These are phyloP conservation scores for Alternaria panax DNA, from an alignment of 2,329 filamentous ascomycete species.

Conservation along the genomic window DNA sequence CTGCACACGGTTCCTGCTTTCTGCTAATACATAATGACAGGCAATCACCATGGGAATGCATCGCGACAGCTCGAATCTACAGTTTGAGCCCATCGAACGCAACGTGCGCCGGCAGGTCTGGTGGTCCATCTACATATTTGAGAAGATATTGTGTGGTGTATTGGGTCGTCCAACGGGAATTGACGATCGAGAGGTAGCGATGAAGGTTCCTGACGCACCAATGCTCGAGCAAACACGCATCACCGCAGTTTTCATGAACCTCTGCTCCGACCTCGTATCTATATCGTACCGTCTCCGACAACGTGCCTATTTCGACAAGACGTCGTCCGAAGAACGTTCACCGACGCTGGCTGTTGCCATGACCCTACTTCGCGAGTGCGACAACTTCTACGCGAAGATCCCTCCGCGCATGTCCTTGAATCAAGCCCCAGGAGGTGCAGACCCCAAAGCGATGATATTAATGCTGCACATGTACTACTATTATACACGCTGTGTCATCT, in stretches of 20 bases:
- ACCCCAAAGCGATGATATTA: slow-evolving; percentile 25
- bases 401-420: slow-evolving; percentile 22
- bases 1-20: background rate
- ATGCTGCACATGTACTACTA: slow-evolving; percentile 34
- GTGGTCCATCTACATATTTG: slow-evolving; percentile 39
- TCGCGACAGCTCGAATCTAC: slow-evolving; percentile 50
- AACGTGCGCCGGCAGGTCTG: slow-evolving; percentile 37
- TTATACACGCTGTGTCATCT: slow-evolving; percentile 35
- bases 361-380: slow-evolving; percentile 30
- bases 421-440: slow-evolving; percentile 12
- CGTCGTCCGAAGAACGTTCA: slow-evolving; percentile 27
- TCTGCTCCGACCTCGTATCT: slow-evolving; percentile 18
- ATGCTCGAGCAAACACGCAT: slow-evolving; percentile 28
- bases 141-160: slow-evolving; percentile 35
- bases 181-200: slow-evolving; percentile 35
- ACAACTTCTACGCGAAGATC: slow-evolving; percentile 23
- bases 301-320: slow-evolving; percentile 33
- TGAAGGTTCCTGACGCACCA: slow-evolving; percentile 27
- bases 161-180: slow-evolving; percentile 37
- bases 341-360: slow-evolving; percentile 29
- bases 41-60: slow-evolving; percentile 57
- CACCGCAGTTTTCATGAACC: slow-evolving; percentile 23
- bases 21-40: slow-evolving; percentile 14
- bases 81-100: slow-evolving; percentile 46
- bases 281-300: slow-evolving; percentile 33